These are phyloP conservation scores for Prunus mongolica DNA, from an alignment of 306 rosid species.

Conservation along the genomic window DNA sequence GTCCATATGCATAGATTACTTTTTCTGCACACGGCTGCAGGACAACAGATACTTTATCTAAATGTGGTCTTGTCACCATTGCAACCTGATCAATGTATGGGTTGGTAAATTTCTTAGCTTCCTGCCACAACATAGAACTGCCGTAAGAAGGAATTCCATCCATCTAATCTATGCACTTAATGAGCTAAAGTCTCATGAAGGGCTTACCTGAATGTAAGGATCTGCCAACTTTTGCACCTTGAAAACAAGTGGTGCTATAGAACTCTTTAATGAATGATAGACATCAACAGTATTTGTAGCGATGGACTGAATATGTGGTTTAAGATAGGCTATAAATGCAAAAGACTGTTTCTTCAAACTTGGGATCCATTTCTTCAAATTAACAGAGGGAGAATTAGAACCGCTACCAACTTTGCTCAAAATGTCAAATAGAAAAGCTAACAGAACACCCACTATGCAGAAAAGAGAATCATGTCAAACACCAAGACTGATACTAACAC, in stretches of 20 bases:
- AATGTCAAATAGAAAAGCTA: background rate
- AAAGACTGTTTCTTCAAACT: constrained; percentile 24
- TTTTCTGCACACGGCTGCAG: constrained; percentile 13
- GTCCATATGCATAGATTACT: constrained; percentile 2
- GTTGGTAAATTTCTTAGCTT: constrained; percentile 15
- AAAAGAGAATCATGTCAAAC: constrained; percentile 2
- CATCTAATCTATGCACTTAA: background rate
- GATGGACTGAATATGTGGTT: constrained; percentile 18
- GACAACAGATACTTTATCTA: constrained; percentile 9
- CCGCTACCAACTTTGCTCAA: background rate
- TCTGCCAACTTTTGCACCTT: constrained; percentile 13
- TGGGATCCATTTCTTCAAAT: constrained; percentile 38
- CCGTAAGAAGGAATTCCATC: background rate
- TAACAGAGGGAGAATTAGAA: background rate
- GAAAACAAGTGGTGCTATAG: constrained; percentile 17
- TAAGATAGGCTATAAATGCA: constrained; percentile 17
- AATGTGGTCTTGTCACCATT: constrained; percentile 20
- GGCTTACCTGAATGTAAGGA: constrained; percentile 26
- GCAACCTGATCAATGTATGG: constrained; percentile 18
- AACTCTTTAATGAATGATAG: constrained; percentile 27
- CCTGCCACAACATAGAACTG: constrained; percentile 25
- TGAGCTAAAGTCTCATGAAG: background rate
- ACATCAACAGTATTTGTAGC: constrained; percentile 22
- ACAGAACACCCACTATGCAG: background rate
- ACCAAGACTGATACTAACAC: background rate